Base-by-base conservation (phyloP, 1,284 basidiomycete genomes). In the Apiotrichum veenhuisii region DNA sequence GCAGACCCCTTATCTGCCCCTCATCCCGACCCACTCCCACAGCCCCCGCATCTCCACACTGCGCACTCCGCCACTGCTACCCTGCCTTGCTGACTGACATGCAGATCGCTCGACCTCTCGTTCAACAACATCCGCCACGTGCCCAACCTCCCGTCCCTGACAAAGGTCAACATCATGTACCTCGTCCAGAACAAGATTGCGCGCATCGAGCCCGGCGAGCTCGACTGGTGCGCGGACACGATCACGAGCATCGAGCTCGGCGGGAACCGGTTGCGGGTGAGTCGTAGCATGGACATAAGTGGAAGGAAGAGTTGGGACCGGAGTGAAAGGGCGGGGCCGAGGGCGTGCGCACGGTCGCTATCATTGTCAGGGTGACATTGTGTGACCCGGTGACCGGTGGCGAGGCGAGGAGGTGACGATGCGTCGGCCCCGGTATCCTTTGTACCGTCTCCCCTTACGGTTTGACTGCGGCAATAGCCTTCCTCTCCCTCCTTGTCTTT, bases 121-220 rank as follows among this genome's bases (percentile, higher is more conserved):
- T 98, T 97, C 83, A 98, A 98, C 78, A 83, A 95, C 48, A 79
- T 98, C 55, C 83, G 85, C 56, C 67, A 77, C 41, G 53, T 68
- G 0, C 90, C 92, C 0, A 76, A 80, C 50, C 79, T 94, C 1
- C 79, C 78, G 3, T 82, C 84, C 2, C 70, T 80, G 26, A 73
- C 62, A 15, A 66, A 75, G 22, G 81, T 96, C 33, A 79, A 82
- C 50, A 90, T 89, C 0, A 81, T 96, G 23, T 98, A 92, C 78
- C 91, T 98, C 67, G 91, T 98, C 2, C 95, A 98, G 77, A 98
- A 98, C 79, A 89, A 90, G 77, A 95, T 98, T 66, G 84, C 85
- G 8, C 84, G 83, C 56, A 89, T 98, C 46, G 81, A 82, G 15
- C 54, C 59, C 82, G 86, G 43, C 76, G 93, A 10, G 77, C 82